Evolutionary conservation across 2,329 filamentous ascomycete species (phyloP), one percentile per base, ranked within the genome.

Genomic region (Epichloe glyceriae): DNA sequence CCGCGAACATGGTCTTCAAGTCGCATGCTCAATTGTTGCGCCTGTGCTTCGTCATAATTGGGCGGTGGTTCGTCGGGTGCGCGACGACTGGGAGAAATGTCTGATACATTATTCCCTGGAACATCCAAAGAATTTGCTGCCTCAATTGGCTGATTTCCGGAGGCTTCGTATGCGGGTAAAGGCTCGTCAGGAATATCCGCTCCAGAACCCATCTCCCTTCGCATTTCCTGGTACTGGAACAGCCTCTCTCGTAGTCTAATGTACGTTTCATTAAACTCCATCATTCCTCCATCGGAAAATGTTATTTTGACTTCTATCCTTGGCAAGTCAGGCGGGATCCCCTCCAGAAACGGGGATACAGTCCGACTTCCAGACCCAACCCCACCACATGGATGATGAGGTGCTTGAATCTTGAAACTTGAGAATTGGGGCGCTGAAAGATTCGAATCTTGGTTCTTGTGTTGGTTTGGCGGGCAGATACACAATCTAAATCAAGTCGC

Each of bases 281-380:
- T 93, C 52, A 90, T 90, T n/a, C 91, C 91, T 42, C 91, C 91
- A 55, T 97, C 90, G 63, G 89, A 90, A 73, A 97, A 97, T 20
- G 84, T 89, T 60, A 96, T 76, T 64, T 86, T 89, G 57, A 95
- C 67, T 60, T 93, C 88, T 42, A 95, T 74, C 30, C 83, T 80
- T 17, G 83, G 77, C 54, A 88, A 76, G 20, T 84, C 74, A 5
- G 83, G 70, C 0, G 90, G 87, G 96, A 86, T 47, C 88, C 87
- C 93, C 93, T 37, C 86, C 86, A 1, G 84, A 72, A 22, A 95
- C 87, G 2, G 91, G 88, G 59, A 85, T 84, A 52, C 94, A 81
- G 43, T 84, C 71, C 22, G 86, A 85, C 51, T 82, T 82, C 90
- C 90, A 97, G 57, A 86, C 85, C 73, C 95, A 96, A 19, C 91